Percentiles rank a stretch among this genome's conserved stretches.
These are phyloP conservation scores for Tarenaya hassleriana DNA, from an alignment of 345 rosid genomes.

Conservation along the genomic window DNA sequence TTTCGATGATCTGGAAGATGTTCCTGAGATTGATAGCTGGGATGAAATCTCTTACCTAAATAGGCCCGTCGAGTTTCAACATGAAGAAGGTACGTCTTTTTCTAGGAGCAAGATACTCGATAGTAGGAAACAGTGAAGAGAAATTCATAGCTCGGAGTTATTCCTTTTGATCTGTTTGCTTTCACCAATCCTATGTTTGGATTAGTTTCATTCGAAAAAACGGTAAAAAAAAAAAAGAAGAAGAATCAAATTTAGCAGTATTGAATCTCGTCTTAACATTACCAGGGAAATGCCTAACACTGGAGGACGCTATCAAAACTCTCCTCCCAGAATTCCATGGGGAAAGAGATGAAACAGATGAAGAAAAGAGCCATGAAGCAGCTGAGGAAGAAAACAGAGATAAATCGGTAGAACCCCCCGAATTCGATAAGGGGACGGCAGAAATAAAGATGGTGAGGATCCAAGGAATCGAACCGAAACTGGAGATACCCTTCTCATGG, in stretches of 20 bases:
- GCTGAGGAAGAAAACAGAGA: constrained; percentile 25
- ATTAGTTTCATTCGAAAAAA: no score
- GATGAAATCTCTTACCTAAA: constrained; percentile 72
- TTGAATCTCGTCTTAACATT: not conserved
- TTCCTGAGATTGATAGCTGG: constrained; percentile 62
- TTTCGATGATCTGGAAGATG: constrained; percentile 65
- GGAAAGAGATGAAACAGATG: constrained; percentile 21
- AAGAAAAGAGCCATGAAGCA: constrained; percentile 11
- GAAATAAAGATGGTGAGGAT: constrained; percentile 68
- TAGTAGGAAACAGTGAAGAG: no score
- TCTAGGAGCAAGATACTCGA: not conserved
- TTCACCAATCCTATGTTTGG: no score
- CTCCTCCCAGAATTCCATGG: constrained; percentile 52
- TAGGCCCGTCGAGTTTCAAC: constrained; percentile 60
- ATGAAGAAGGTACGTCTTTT: constrained; percentile 53
- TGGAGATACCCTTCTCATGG: constrained; percentile 92
- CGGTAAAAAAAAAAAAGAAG: no score
- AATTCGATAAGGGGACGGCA: constrained; percentile 19
- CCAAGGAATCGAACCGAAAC: constrained; percentile 77
- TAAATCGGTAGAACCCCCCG: no score
- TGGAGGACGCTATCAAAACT: constrained; percentile 52
- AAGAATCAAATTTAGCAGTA: no score
- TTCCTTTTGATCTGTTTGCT: no score
- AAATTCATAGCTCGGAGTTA: no score
- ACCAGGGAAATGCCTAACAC: constrained; percentile 66